These are phyloP conservation scores for Fusarium protoensiforme DNA, from an alignment of 2,329 filamentous ascomycete species.

Conservation along the genomic window DNA sequence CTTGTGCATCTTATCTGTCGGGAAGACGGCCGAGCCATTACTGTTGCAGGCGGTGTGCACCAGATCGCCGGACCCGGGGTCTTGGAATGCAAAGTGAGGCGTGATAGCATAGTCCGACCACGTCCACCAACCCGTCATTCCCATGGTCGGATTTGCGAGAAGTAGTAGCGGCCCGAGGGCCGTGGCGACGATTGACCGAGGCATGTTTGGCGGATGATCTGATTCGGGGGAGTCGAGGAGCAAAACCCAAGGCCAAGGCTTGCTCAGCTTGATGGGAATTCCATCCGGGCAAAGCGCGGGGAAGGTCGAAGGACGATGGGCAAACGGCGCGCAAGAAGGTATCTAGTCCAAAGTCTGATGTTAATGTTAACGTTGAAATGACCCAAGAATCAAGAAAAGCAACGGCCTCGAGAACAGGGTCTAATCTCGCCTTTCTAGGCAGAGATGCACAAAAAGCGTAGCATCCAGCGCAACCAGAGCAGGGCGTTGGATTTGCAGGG, in stretches of 20 bases:
- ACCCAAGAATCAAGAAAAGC: background rate
- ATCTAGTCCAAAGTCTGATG: background rate
- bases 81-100: constrained; percentile 36
- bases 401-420: background rate
- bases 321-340: background rate
- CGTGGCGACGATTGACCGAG: constrained; percentile 4
- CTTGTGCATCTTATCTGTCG: constrained; percentile 20
- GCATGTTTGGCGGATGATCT: background rate
- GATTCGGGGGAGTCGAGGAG: background rate
- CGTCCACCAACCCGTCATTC: constrained; percentile 34
- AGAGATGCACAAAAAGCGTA: background rate
- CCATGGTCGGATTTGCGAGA: constrained; percentile 9
- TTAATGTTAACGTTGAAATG: background rate
- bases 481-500: background rate
- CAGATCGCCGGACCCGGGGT: constrained; percentile 30
- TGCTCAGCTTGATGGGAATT: background rate
- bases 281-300: background rate
- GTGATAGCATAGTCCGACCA: constrained; percentile 23
- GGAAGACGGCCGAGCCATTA: constrained; percentile 29
- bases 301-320: background rate
- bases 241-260: background rate
- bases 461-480: background rate
- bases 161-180: constrained; percentile 8
- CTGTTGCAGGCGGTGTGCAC: constrained; percentile 34
- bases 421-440: background rate